Evolutionary conservation across 352 stramenopile species (phyloP).

Genomic region (Phytophthora megakarya): DNA sequence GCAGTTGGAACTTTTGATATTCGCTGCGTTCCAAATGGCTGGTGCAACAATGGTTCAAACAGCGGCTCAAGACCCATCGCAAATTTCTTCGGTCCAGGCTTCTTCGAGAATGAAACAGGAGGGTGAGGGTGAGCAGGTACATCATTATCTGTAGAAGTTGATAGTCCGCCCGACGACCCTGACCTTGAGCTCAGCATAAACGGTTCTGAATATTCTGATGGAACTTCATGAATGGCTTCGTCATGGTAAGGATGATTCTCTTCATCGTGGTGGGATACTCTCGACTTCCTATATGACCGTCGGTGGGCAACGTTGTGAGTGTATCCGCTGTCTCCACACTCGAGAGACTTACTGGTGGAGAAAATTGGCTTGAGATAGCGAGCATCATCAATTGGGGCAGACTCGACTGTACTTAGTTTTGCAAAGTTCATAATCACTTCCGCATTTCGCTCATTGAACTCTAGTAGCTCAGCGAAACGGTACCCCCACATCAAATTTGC

Average conservation of each 20-base stretch:
- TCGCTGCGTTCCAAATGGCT: slow-evolving; percentile 68
- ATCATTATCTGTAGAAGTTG: slow-evolving; percentile 14
- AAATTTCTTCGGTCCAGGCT: slow-evolving; percentile 44
- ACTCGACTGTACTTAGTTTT: slow-evolving; percentile 68
- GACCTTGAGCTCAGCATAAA: slow-evolving; percentile 37
- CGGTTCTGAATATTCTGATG: slow-evolving; percentile 29
- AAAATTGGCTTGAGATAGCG: slow-evolving; percentile 45
- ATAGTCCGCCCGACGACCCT: slow-evolving; percentile 29
- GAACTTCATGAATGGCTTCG: slow-evolving; percentile 37
- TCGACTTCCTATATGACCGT: slow-evolving; percentile 30
- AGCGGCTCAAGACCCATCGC: slow-evolving; percentile 71
- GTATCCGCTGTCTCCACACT: slow-evolving; percentile 15
- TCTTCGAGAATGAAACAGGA: slow-evolving; percentile 26
- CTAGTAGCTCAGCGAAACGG: slow-evolving; percentile 71
- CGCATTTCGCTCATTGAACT: slow-evolving; percentile 68
- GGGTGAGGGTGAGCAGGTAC: slow-evolving; percentile 22
- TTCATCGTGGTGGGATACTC: slow-evolving; percentile 21
- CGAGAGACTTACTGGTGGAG: slow-evolving; percentile 4
- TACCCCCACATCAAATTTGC: slow-evolving; percentile 71
- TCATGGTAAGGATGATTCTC: slow-evolving; percentile 31
- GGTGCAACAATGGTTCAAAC: slow-evolving; percentile 76
- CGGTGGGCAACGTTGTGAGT: slow-evolving; percentile 18
- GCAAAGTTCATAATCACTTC: slow-evolving; percentile 84
- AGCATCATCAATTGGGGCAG: slow-evolving; percentile 53
- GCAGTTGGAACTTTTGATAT: slow-evolving; percentile 35